Base-by-base conservation (phyloP, 345 rosid species). In the Eucalyptus regnans region DNA sequence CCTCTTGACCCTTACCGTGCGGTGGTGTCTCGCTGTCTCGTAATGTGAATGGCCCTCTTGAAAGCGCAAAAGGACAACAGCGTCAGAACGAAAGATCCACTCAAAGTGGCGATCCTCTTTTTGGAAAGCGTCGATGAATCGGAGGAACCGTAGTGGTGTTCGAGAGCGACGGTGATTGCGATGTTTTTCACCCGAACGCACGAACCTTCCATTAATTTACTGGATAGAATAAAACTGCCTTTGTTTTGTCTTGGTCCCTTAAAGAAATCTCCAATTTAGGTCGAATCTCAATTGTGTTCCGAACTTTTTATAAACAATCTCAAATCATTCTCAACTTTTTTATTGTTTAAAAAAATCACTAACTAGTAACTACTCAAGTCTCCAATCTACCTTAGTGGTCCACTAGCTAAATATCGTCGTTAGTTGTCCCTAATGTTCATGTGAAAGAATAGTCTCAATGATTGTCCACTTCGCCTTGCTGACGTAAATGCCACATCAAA, bases 361-460 rank as follows among this genome's bases (percentile, higher is more conserved):
- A 62, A 29, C 71, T 52, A 12, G 33, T 12, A 62, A 29, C 71
- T 52, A 52, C 58, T 1, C 25, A 52, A 52, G 25, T 52, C 58
- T 52, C 23, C 25, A 8, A 52, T 52, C 1, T 52, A 2, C 25
- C 58, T 20, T 0, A 1, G 2, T 0, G 20, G 4, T 9, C 25
- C 58, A 52, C 25, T 52, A 13, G 29, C 37, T 31, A 64, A 64
- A 2, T 64, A 64, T 64, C 2, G 9, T 60, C 2, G 0, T 12
- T 60, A 27, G n/a, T 29, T 29, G 58, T 62, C 33, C 4, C 37
- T n/a, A 7, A 64, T 8, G 1, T 64, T 64, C 37, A 14, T 14
- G 14, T n/a, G 9, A 14, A n/a, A 7, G 31, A 64, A 64, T 16
- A 7, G 9, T n/a, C 17, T 64, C 2, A 1, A 64, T 64, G 33